Evolutionary conservation across 805 yeast species (phyloP), one percentile per base, ranked within the genome.

Genomic region (Metschnikowia rubicola): DNA sequence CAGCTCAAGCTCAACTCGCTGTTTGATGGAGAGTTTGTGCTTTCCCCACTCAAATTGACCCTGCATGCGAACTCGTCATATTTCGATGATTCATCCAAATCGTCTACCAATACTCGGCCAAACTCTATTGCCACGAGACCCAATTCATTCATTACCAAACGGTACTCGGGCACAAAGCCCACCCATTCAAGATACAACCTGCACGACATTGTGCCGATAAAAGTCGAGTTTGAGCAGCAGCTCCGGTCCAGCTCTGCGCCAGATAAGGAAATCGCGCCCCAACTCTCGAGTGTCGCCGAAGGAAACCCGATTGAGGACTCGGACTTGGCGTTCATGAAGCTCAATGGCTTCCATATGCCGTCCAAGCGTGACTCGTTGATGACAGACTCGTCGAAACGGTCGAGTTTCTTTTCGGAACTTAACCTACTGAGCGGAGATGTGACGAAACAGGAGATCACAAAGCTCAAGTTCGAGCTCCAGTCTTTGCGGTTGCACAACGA

Each of bases 401-500:
- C 72, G 13, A 62, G 69, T 45, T 44, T 60, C 44, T 40, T 59
- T 31, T 53, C 60, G 15, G 66, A 64, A 37, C 58, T 56, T 36
- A 55, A 51, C 37, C 19, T 55, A 2, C 57, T 54, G 55, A 35
- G 45, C 30, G 48, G 51, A 42, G 72, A 68, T 38, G 53, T 63
- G 41, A 65, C 71, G 21, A 64, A 70, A 32, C 79, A 77, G 55
- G 82, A 79, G 51, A 67, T 78, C 53, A 74, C 72, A 59, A 77
- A 72, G 55, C 65, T 78, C 53, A 71, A 72, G 50, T 79, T 79
- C 58, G 82, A 79, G 59, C 63, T 79, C 41, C 78, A 75, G 57
- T 77, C 82, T 9, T 62, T 79, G 50, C 72, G 74, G 52, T 60
- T 79, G 44, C 83, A 79, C 56, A 79, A 78, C 58, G 84, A 79